phyloP scores from a whole-genome alignment of 2,329 filamentous ascomycete genomes.

The Beauveria sp. region DNA sequence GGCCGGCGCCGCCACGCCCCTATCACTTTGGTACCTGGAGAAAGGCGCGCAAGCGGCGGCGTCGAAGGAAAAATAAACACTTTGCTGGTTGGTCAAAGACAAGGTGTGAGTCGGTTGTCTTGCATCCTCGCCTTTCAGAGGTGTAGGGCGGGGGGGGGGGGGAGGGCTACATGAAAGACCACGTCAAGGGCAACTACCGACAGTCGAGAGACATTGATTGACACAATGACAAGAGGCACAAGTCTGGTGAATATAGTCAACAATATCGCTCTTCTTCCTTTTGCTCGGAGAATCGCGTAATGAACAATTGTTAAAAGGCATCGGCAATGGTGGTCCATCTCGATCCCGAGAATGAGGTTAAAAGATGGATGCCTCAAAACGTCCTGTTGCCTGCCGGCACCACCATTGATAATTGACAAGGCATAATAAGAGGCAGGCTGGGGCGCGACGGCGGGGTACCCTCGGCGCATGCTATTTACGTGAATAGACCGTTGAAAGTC shows the following conservation, averaged over 20 bases:
- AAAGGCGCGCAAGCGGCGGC: constrained; percentile 5
- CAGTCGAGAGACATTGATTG: background rate
- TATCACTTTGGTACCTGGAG: background rate
- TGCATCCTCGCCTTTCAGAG: background rate
- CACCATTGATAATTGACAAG: background rate
- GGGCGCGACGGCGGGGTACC: background rate
- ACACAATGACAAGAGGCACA: background rate
- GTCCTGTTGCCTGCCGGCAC: background rate
- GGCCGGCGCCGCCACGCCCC: background rate
- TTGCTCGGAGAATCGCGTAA: too few relatives aligned
- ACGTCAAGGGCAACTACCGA: background rate
- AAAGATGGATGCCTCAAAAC: too few relatives aligned
- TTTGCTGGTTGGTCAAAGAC: background rate
- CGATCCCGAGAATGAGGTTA: too few relatives aligned
- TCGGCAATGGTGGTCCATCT: too few relatives aligned
- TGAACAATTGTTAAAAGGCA: too few relatives aligned
- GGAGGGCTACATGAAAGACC: background rate
- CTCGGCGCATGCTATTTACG: too few relatives aligned
- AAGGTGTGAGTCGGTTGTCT: background rate
- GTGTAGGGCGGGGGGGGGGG: background rate
- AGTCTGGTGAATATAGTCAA: background rate
- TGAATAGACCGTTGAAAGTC: background rate
- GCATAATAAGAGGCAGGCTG: background rate
- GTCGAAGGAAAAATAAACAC: background rate
- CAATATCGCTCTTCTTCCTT: too few relatives aligned